Evolutionary conservation across 805 yeast genomes (phyloP), one percentile per base, ranked within the genome.

Genomic region (Hermanozyma aechmeae): DNA sequence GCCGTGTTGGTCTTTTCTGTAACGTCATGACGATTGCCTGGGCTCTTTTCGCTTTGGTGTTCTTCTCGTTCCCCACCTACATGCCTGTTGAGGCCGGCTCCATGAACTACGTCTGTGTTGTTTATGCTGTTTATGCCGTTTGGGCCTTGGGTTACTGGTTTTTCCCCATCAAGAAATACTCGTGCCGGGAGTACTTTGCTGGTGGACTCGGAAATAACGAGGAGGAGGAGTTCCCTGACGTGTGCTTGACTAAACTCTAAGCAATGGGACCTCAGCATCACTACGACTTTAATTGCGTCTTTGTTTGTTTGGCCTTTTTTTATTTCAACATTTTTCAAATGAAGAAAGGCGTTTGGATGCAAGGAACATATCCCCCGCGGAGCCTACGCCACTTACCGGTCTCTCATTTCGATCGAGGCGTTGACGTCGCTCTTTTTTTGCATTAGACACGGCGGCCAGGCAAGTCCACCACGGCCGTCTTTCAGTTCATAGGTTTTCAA

Each of bases 211-310:
- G 50, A 16, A 51, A 51, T 34, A 48, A 48, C 34, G 64, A 58
- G 29, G 69, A 61, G 43, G 53, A 48, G 34, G 69, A 61, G 43
- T 61, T 61, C 40, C 66, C 68, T 3, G 58, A 61, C 27, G 66
- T 62, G 29, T 61, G 68, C 39, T 43, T 56, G 33, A 46, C 48
- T 11, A 47, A 50, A 15, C 33, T 49, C 28, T 51, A 43, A 13
- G 17, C 10, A 9, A 33, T 33, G 40, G 16, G 38, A 30, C 33
- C 43, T 17, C 25, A 17, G 26, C 32, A 17, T 16, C 34, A 26
- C 26, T 31, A 38, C 26, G 24, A 26, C 17, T 19, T 38, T 24
- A n/a, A n/a, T n/a, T n/a, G n/a, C n/a, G n/a, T n/a, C n/a, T n/a
- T n/a, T n/a, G n/a, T n/a, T n/a, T n/a, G n/a, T n/a, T n/a, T n/a